Evolutionary conservation across 352 stramenopile genomes (phyloP).

Genomic region (Globisporangium megalacanthum): DNA sequence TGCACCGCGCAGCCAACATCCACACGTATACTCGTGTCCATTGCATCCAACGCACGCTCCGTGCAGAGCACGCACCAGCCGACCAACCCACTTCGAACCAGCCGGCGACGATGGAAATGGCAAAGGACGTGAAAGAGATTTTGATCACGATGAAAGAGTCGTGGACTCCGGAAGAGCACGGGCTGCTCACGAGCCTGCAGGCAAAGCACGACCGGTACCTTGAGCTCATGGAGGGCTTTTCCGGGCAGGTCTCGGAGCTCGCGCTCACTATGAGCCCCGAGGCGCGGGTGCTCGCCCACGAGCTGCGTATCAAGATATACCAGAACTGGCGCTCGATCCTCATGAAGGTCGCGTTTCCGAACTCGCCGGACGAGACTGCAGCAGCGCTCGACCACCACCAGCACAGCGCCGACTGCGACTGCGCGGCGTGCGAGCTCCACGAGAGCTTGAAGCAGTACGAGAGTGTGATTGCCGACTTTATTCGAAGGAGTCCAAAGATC

Average conservation of each 20-base stretch:
- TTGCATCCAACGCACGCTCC: background rate
- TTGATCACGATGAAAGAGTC: constrained; percentile 77
- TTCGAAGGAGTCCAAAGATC: constrained; percentile 45
- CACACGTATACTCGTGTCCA: background rate
- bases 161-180: constrained; percentile 62
- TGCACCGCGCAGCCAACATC: no score
- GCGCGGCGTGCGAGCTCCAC: constrained; percentile 52
- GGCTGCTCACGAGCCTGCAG: constrained; percentile 58
- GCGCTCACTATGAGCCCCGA: constrained; percentile 72
- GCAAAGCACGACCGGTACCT: constrained; percentile 63
- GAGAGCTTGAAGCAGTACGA: constrained; percentile 47
- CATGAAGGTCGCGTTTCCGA: constrained; percentile 65
- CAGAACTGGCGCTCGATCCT: constrained; percentile 75
- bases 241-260: constrained; percentile 37
- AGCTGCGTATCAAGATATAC: constrained; percentile 75
- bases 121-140: constrained; percentile 75
- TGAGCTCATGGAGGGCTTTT: constrained; percentile 67
- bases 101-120: constrained; percentile 59
- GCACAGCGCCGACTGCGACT: constrained; percentile 33
- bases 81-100: background rate
- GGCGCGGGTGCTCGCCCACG: constrained; percentile 63
- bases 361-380: constrained; percentile 33
- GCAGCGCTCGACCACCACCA: constrained; percentile 28
- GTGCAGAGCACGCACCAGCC: background rate
- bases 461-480: constrained; percentile 51